These are phyloP conservation scores for Corynascus novoguineensis DNA, from an alignment of 495 filamentous ascomycete genomes.

Conservation along the genomic window DNA sequence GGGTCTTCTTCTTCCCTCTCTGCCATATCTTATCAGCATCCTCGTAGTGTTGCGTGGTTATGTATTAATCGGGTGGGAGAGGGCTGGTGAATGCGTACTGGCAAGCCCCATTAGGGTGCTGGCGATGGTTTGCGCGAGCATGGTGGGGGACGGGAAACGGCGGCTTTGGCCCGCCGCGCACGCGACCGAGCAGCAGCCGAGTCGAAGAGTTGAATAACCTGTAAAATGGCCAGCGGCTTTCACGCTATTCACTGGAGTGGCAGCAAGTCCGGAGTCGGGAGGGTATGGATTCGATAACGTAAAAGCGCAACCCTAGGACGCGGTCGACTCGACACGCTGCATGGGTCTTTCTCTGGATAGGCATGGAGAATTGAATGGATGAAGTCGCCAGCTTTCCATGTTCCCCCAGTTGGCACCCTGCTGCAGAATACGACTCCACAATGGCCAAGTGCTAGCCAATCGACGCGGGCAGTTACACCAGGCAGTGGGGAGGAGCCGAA, in stretches of 20 bases:
- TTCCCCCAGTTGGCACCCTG: not conserved
- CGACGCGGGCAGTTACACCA: constrained; percentile 3
- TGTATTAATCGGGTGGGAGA: not conserved
- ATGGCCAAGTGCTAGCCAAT: constrained; percentile 3
- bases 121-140: constrained; percentile 32
- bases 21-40: constrained; percentile 28
- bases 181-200: constrained; percentile 1
- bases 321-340: not conserved
- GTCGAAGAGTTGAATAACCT: not conserved
- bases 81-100: constrained; percentile 28
- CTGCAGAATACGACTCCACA: constrained; percentile 4
- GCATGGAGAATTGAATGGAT: constrained; percentile 4
- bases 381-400: constrained; percentile 24
- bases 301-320: not conserved
- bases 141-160: constrained; percentile 13
- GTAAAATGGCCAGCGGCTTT: not conserved
- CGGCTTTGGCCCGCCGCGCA: constrained; percentile 12
- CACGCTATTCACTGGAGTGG: constrained; percentile 10
- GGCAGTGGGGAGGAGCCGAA: no score
- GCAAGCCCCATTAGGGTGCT: constrained; percentile 39
- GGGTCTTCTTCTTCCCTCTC: constrained; percentile 50
- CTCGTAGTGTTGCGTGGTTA: not conserved
- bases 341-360: no score
- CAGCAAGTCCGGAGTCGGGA: constrained; percentile 1
- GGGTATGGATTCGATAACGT: constrained; percentile 17